Percentiles rank a stretch among this genome's conserved stretches.
Evolutionary conservation across 169 alveolate genomes (phyloP).

Genomic region (Babesia gibsoni): DNA sequence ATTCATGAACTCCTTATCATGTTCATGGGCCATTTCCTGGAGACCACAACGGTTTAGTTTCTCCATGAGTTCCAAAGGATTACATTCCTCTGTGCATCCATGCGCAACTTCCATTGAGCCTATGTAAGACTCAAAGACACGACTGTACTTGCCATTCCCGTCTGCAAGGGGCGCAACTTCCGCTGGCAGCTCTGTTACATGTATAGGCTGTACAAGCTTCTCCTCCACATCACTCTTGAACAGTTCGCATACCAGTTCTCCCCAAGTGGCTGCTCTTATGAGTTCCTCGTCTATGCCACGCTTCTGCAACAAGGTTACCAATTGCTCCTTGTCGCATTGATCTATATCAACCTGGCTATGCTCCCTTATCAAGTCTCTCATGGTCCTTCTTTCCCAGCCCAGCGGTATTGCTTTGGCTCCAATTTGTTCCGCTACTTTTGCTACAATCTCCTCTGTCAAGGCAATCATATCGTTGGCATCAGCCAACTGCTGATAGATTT

Average conservation of each 20-base stretch:
- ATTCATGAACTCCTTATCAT: conserved; percentile 90
- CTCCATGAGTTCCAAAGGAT: conserved; percentile 94
- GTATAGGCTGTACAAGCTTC: conserved; percentile 50
- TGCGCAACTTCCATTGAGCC: conserved; percentile 95
- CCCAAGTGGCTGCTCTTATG: conserved; percentile 84
- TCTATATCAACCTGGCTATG: conserved; percentile 33
- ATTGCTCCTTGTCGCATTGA: not conserved
- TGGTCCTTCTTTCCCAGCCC: conserved; percentile 62
- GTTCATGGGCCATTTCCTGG: conserved; percentile 77
- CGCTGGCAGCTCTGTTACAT: conserved; percentile 89
- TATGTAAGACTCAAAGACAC: conserved; percentile 96
- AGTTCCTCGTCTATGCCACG: conserved; percentile 80
- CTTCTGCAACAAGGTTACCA: conserved; percentile 75
- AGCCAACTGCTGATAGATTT: conserved; percentile 95
- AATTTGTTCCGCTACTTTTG: conserved; percentile 79
- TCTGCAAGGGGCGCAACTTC: conserved; percentile 83
- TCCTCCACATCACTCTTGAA: conserved; percentile 56
- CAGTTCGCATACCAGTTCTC: conserved; percentile 40
- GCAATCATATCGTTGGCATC: conserved; percentile 95
- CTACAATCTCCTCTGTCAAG: conserved; percentile 94
- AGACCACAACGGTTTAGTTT: conserved; percentile 72
- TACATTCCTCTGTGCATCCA: conserved; percentile 98
- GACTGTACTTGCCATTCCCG: conserved; percentile 93
- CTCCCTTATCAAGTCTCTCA: conserved; percentile 36
- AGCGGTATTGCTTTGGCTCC: conserved; percentile 78